Percentiles rank a stretch among this genome's conserved stretches.
Evolutionary conservation across 2,329 filamentous ascomycete species (phyloP).

Genomic region (Colletotrichum kahawae): DNA sequence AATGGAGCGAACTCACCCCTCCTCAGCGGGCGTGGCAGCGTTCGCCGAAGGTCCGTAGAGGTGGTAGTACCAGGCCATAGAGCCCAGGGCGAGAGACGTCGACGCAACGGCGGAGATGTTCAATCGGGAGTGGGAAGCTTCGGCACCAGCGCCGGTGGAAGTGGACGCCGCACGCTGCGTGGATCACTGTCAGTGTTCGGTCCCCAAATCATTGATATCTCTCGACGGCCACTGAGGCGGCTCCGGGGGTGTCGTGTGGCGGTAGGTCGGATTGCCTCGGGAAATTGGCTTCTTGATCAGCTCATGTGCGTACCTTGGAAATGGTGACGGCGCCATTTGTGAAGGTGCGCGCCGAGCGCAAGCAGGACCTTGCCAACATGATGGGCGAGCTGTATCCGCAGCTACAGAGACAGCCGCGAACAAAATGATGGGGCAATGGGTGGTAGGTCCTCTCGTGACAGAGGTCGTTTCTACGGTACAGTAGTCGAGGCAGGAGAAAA

Average conservation of each 20-base stretch:
- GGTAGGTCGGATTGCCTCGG: conserved; percentile 36
- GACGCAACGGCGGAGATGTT: conserved; percentile 88
- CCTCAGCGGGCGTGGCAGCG: conserved; percentile 92
- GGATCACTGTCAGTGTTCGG: conserved; percentile 41
- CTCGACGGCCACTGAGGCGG: conserved; percentile 23
- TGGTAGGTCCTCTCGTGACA: conserved; percentile 27
- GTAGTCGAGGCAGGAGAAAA: conserved; percentile 21
- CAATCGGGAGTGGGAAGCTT: conserved; percentile 76
- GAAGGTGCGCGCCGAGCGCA: conserved; percentile 88
- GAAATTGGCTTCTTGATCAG: conserved; percentile 38
- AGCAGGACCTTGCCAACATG: conserved; percentile 93
- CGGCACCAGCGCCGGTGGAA: conserved; percentile 73
- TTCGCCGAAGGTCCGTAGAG: conserved; percentile 88
- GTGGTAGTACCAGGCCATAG: conserved; percentile 96
- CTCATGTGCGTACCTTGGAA: conserved; percentile 71
- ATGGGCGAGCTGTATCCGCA: conserved; percentile 55
- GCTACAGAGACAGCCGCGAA: conserved; percentile 37
- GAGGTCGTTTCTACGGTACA: conserved; percentile 21
- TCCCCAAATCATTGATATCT: conserved; percentile 23
- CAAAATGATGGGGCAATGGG: conserved; percentile 41
- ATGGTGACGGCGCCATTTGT: conserved; percentile 76
- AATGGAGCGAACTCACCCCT: conserved; percentile 79
- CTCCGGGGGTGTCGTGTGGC: conserved; percentile 11
- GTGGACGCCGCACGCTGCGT: conserved; percentile 71
- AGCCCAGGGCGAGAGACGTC: conserved; percentile 84